Percentiles rank a stretch among this genome's conserved stretches.
Evolutionary conservation across 139 green algal species (phyloP).

Genomic region (Raphidocelis subcapitata): DNA sequence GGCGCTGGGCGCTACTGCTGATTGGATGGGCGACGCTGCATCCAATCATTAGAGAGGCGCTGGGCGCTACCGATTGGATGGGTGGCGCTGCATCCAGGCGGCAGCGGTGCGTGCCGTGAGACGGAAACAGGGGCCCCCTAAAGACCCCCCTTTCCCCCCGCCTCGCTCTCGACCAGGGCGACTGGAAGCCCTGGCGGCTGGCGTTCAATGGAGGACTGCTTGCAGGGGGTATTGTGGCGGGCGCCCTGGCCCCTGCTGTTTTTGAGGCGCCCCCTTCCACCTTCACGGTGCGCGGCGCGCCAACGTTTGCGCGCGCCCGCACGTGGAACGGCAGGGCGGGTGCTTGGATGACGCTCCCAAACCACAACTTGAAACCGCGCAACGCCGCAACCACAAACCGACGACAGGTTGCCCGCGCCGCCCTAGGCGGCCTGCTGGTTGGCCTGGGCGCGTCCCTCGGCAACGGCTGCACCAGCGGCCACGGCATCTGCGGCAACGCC

Average conservation of each 20-base stretch:
- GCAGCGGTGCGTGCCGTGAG: too few relatives aligned
- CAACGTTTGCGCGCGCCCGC: too few relatives aligned
- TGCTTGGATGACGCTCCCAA: too few relatives aligned
- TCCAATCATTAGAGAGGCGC: too few relatives aligned
- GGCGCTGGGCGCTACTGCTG: background rate
- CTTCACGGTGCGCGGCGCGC: slow-evolving; percentile 39
- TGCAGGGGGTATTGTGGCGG: slow-evolving; percentile 3
- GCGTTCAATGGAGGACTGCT: slow-evolving; percentile 32
- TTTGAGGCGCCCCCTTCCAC: slow-evolving; percentile 35
- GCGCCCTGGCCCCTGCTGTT: slow-evolving; percentile 5
- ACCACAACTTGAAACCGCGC: too few relatives aligned
- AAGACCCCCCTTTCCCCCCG: too few relatives aligned
- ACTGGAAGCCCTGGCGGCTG: slow-evolving; percentile 27
- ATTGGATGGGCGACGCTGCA: background rate
- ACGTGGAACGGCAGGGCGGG: too few relatives aligned
- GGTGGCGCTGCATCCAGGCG: too few relatives aligned
- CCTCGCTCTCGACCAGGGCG: slow-evolving; percentile 13
- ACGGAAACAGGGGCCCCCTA: too few relatives aligned
- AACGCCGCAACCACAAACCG: too few relatives aligned
- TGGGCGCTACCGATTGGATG: too few relatives aligned
- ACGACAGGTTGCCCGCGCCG: slow-evolving; percentile 38
- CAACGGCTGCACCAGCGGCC: slow-evolving; percentile 81
- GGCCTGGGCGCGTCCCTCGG: slow-evolving; percentile 63
- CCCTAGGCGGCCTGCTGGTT: slow-evolving; percentile 59
- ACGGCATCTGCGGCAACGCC: slow-evolving; percentile 71